Base-by-base conservation (phyloP, 2,329 filamentous ascomycete genomes). In the Albifimbria verrucaria region DNA sequence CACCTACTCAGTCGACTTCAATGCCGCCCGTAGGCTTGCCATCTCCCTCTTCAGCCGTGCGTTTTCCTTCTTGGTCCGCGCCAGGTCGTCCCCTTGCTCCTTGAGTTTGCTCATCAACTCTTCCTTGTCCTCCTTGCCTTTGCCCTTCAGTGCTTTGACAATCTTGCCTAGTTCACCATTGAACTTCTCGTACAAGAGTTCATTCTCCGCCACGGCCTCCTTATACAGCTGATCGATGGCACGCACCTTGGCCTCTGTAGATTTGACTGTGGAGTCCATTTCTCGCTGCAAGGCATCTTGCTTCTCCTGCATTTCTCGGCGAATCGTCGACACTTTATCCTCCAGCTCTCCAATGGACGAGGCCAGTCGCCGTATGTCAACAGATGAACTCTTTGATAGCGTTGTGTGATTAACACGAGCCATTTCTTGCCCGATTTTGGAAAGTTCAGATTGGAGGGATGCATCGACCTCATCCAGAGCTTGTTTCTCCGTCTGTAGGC, bases 81-180 rank as follows among this genome's bases (percentile, higher is more conserved):
- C 85, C 52, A 85, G 82, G 71, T 97, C 92, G 56, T 95, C 92
- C 59, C 88, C 80, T 49, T 83, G 80, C 58, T 91, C 89, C 60
- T 82, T 87, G 55, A 96, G 68, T 65, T 85, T 84, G 32, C 74
- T 74, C 64, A 92, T 80, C 55, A 96, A 72, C 62, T 93, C 90
- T 62, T 92, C 89, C 62, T 90, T 89, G 11, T 90, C 90, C 42
- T 90, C 88, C 48, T 88, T 87, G 4, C 84, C 83, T 59, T 87
- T 87, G 55, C 82, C 82, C 68, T 84, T 85, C 47, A 94, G 79
- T 41, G 87, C 89, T 68, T 85, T 88, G 43, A 92, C 79, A 55
- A 97, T 89, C 74, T 89, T 91, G 61, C 84, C 88, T 47, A 97
- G 75, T 72, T 97, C 93, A n/a, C 85, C 83, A 64, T 97, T 96